phyloP scores from a whole-genome alignment of 2,329 filamentous ascomycete genomes.

The Allantophomopsis lycopodina region DNA sequence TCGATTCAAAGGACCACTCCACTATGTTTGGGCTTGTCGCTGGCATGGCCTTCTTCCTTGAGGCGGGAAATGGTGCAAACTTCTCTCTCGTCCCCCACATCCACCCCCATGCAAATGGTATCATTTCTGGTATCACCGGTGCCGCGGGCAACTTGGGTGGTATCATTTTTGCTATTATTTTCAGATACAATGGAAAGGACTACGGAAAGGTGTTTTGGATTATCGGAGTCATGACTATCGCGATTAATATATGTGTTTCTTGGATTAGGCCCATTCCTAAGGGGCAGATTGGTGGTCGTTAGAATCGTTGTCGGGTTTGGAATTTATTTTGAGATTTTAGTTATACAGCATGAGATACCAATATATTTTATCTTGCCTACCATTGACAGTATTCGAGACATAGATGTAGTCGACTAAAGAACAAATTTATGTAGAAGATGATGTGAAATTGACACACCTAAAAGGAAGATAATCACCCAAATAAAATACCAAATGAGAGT shows the following conservation, averaged over 20 bases:
- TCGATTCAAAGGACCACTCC: constrained; percentile 43
- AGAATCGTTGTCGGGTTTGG: not conserved
- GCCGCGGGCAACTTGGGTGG: constrained; percentile 76
- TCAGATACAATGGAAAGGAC: constrained; percentile 56
- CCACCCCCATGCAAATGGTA: constrained; percentile 64
- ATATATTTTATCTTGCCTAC: not conserved
- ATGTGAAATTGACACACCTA: too few relatives aligned
- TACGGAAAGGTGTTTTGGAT: constrained; percentile 69
- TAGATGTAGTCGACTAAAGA: too few relatives aligned
- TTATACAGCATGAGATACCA: too few relatives aligned
- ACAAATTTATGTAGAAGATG: too few relatives aligned
- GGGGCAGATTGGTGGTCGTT: constrained; percentile 32
- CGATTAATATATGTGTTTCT: constrained; percentile 48
- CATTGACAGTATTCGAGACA: too few relatives aligned
- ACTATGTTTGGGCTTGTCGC: constrained; percentile 68
- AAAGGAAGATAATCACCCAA: too few relatives aligned
- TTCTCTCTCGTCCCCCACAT: constrained; percentile 82
- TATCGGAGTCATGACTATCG: constrained; percentile 64
- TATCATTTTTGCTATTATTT: constrained; percentile 72
- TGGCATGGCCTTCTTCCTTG: constrained; percentile 68
- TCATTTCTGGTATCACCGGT: constrained; percentile 63
- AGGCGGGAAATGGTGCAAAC: constrained; percentile 76
- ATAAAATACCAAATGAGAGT: too few relatives aligned
- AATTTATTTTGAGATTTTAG: too few relatives aligned
- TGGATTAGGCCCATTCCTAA: constrained; percentile 49